A percentile compares a stretch with the other conserved stretches of the same genome.
phyloP scores from a whole-genome alignment of 2,329 filamentous ascomycete genomes.

The Calonectria multiphialidica region DNA sequence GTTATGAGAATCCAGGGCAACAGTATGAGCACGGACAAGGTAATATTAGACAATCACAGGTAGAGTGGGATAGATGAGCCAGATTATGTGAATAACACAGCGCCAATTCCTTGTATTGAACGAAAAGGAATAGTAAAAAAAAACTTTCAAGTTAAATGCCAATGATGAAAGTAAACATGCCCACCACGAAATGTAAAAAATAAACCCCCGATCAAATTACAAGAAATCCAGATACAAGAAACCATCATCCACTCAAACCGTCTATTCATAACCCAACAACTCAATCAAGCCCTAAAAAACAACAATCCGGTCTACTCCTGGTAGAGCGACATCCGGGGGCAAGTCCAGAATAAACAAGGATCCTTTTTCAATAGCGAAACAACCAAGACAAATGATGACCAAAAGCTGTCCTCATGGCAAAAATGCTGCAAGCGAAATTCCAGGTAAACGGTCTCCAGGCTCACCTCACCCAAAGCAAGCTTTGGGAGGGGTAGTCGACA shows the following conservation, averaged over 20 bases:
- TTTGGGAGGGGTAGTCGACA: conserved; percentile 5
- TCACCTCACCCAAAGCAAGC: conserved; percentile 5
- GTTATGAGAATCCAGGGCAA: background rate
- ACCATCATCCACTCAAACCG: background rate
- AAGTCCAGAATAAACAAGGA: conserved; percentile 1
- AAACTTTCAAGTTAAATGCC: conserved; percentile 1
- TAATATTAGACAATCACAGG: background rate
- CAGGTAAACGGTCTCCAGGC: background rate
- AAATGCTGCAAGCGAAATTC: background rate
- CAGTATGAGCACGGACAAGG: background rate
- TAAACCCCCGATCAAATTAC: background rate
- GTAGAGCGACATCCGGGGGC: background rate
- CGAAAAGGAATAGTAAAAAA: background rate
- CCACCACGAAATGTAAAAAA: background rate
- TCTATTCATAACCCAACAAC: background rate
- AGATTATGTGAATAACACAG: background rate
- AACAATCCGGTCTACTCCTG: background rate
- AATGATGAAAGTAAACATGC: background rate
- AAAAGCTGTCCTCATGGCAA: background rate
- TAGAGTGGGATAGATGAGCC: background rate
- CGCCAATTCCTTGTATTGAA: conserved; percentile 13
- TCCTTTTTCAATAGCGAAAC: background rate
- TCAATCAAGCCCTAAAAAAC: background rate
- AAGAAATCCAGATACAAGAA: conserved; percentile 5
- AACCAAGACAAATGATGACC: background rate